Evolutionary conservation across 192 early-diverging fungal genomes (phyloP).

Genomic region (Coemansia sp.): DNA sequence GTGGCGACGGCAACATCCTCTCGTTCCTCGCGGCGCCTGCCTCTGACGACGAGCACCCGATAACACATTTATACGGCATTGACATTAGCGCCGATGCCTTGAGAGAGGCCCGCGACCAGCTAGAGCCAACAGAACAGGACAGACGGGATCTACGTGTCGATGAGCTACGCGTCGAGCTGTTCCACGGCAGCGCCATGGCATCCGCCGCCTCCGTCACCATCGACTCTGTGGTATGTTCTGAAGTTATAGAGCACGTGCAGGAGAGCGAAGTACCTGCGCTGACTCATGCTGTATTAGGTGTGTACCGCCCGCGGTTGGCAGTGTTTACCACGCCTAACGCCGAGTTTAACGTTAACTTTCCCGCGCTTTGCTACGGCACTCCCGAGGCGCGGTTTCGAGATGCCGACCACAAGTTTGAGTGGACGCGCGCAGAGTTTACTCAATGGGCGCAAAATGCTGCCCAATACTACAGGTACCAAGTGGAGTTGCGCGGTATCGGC

Average conservation of each 20-base stretch:
- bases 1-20: slow-evolving; percentile 79
- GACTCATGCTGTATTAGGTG: slow-evolving; percentile 63
- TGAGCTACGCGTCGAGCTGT: slow-evolving; percentile 64
- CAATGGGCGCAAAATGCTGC: slow-evolving; percentile 68
- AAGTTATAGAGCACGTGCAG: slow-evolving; percentile 87
- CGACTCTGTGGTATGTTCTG: slow-evolving; percentile 77
- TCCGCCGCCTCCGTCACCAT: slow-evolving; percentile 9
- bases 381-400: slow-evolving; percentile 66
- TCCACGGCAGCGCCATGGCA: slow-evolving; percentile 58
- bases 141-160: slow-evolving; percentile 60
- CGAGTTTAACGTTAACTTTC: slow-evolving; percentile 91
- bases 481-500: slow-evolving; percentile 48
- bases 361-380: slow-evolving; percentile 72
- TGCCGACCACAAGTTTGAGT: slow-evolving; percentile 93
- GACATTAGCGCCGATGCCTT: slow-evolving; percentile 63
- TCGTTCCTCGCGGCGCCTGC: slow-evolving; percentile 59
- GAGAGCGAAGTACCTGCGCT: slow-evolving; percentile 60
- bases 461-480: slow-evolving; percentile 63
- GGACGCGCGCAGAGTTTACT: slow-evolving; percentile 87
- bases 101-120: slow-evolving; percentile 45
- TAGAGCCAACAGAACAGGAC: slow-evolving; percentile 66
- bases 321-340: slow-evolving; percentile 83
- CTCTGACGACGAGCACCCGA: slow-evolving; percentile 55
- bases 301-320: slow-evolving; percentile 68
- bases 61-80: slow-evolving; percentile 68